Conservation (phyloP, 371 early-diverging fungal genomes). For the Syncephalastrum monosporum region DNA sequence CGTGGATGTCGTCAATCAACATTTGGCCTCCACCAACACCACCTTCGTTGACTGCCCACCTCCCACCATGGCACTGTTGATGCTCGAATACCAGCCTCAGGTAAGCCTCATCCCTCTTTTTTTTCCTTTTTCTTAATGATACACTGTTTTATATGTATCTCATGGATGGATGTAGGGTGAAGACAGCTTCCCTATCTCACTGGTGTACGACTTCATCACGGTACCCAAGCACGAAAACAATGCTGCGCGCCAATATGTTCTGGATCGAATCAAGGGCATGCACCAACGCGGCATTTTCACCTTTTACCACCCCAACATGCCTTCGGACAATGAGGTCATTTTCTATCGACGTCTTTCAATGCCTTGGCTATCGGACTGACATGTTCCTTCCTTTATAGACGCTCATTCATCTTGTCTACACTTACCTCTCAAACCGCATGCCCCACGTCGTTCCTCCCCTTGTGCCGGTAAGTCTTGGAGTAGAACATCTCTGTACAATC, state of each 20-base stretch:
- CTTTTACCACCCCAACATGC: constrained; percentile 7
- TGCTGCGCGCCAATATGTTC: constrained; percentile 7
- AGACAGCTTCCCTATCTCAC: constrained; percentile 1
- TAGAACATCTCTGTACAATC: neutral
- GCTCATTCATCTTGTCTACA: constrained; percentile 12
- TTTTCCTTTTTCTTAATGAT: too few species aligned
- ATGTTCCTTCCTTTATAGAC: constrained; percentile 9
- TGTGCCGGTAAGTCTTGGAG: constrained; percentile 9
- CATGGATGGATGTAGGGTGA: neutral
- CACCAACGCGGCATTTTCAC: neutral
- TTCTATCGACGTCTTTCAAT: too few species aligned
- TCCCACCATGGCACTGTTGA: constrained; percentile 12
- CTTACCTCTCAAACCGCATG: constrained; percentile 7
- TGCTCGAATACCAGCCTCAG: constrained; percentile 7
- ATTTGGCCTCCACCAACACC: constrained; percentile 9
- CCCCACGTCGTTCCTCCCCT: constrained; percentile 17
- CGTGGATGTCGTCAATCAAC: constrained; percentile 11
- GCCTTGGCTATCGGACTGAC: neutral
- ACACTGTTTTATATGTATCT: neutral
- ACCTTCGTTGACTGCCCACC: constrained; percentile 15
- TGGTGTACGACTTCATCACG: constrained; percentile 12
- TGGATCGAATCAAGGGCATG: constrained; percentile 18
- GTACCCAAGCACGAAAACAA: constrained; percentile 13
- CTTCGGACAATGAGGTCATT: constrained; percentile 16
- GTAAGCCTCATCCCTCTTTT: constrained; percentile 1